A percentile compares a stretch with the other conserved stretches of the same genome.
These are phyloP conservation scores for Jatropha curcas DNA, from an alignment of 345 rosid genomes.

Conservation along the genomic window DNA sequence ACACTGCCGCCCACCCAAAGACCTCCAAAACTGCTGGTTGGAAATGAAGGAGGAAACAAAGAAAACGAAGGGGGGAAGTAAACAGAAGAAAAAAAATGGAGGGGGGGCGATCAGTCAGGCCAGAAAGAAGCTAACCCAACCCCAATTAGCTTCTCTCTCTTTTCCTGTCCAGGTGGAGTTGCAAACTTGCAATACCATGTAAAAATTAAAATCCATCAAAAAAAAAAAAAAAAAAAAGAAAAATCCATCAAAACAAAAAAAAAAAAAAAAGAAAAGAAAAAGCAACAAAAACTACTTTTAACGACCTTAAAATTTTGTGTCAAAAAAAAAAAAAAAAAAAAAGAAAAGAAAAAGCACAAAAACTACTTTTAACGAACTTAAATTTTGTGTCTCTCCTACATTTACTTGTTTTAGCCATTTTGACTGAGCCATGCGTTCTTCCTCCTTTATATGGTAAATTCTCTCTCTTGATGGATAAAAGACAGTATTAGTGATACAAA, in stretches of 20 bases:
- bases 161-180: not conserved
- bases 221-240: not conserved
- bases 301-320: too few relatives aligned
- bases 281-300: too few relatives aligned
- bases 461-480: too few relatives aligned
- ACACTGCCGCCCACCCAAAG: not conserved
- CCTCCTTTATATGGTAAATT: not conserved
- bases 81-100: not conserved
- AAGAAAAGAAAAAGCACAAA: too few relatives aligned
- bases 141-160: not conserved
- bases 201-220: not conserved
- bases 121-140: not conserved
- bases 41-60: not conserved
- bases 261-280: too few relatives aligned
- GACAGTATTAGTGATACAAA: too few relatives aligned
- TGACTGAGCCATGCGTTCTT: conserved; percentile 30
- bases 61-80: too few relatives aligned
- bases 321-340: too few relatives aligned
- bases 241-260: too few relatives aligned
- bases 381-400: conserved; percentile 1
- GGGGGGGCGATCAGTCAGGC: too few relatives aligned
- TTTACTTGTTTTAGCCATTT: conserved; percentile 20
- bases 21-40: not conserved
- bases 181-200: not conserved
- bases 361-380: not conserved